These are phyloP conservation scores for Phyllosticta citribraziliensis DNA, from an alignment of 2,329 filamentous ascomycete species.

Conservation along the genomic window DNA sequence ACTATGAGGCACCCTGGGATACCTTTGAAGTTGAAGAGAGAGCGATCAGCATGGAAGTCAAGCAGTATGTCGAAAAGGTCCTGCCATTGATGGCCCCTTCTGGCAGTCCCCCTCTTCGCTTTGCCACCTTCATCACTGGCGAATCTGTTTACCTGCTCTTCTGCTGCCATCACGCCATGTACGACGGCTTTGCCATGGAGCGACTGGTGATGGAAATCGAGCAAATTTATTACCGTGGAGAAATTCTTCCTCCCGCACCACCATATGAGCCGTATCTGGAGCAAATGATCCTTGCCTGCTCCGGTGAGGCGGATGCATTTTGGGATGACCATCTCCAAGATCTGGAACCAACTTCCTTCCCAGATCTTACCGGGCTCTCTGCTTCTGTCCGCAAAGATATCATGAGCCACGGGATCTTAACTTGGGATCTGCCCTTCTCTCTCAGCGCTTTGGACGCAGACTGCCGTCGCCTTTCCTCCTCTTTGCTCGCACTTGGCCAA, in stretches of 20 bases:
- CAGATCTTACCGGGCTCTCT: conserved; percentile 23
- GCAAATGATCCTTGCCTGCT: conserved; percentile 43
- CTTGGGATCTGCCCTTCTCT: conserved; percentile 14
- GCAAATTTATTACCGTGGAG: conserved; percentile 43
- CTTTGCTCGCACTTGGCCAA: conserved; percentile 58
- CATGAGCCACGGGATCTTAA: conserved; percentile 18
- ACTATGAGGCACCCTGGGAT: conserved; percentile 36
- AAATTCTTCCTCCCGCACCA: conserved; percentile 39
- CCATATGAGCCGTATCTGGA: conserved; percentile 56
- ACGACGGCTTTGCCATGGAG: conserved; percentile 71
- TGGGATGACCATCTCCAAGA: conserved; percentile 52
- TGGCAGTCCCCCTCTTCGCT: conserved; percentile 25
- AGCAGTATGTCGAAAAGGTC: conserved; percentile 33
- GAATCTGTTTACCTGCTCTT: conserved; percentile 32
- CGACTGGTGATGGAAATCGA: conserved; percentile 64
- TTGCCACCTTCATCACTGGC: conserved; percentile 19
- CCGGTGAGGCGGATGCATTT: conserved; percentile 47
- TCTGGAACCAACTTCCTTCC: conserved; percentile 39
- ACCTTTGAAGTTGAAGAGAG: conserved; percentile 12
- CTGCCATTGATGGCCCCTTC: conserved; percentile 39
- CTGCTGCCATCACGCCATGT: conserved; percentile 70
- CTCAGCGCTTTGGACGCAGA: conserved; percentile 16
- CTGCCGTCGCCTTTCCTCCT: conserved; percentile 22
- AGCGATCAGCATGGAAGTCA: conserved; percentile 28
- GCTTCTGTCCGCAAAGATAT: conserved; percentile 12